phyloP scores from a whole-genome alignment of 176 grass and related monocot species.

The Puccinellia tenuiflora region DNA sequence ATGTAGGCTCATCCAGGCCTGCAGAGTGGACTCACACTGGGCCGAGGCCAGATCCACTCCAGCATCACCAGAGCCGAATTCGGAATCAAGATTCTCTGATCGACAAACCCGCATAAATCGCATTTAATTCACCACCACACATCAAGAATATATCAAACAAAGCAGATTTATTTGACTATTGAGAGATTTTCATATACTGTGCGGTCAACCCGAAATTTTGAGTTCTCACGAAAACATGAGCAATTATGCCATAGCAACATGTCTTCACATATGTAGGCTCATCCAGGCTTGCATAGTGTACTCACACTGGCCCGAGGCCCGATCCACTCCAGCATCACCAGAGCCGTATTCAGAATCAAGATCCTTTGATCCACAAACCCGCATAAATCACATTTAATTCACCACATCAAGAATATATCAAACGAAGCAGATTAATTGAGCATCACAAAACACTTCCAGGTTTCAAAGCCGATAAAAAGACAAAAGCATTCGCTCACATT shows the following conservation, averaged over 20 bases:
- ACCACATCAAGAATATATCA: neutral
- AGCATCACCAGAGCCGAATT: neutral
- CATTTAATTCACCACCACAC: neutral
- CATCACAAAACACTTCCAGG: neutral
- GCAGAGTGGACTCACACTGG: neutral
- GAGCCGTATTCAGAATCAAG: neutral
- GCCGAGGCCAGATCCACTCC: neutral
- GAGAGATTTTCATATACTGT: neutral
- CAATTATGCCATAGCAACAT: neutral
- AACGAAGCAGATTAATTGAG: slow-evolving; percentile 18
- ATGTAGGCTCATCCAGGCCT: neutral
- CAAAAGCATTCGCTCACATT: neutral
- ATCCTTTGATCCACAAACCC: neutral
- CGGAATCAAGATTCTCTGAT: neutral
- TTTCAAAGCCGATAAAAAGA: neutral
- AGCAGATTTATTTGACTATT: neutral
- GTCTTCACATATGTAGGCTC: neutral
- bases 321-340: neutral
- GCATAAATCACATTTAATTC: neutral
- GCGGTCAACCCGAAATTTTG: neutral
- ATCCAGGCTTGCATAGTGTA: neutral
- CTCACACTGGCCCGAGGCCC: neutral
- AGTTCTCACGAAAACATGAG: neutral
- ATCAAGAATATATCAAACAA: neutral
- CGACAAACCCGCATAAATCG: neutral